Evolutionary conservation across 768 basidiomycete species (phyloP).

Genomic region (Hirschioporus abietinus): DNA sequence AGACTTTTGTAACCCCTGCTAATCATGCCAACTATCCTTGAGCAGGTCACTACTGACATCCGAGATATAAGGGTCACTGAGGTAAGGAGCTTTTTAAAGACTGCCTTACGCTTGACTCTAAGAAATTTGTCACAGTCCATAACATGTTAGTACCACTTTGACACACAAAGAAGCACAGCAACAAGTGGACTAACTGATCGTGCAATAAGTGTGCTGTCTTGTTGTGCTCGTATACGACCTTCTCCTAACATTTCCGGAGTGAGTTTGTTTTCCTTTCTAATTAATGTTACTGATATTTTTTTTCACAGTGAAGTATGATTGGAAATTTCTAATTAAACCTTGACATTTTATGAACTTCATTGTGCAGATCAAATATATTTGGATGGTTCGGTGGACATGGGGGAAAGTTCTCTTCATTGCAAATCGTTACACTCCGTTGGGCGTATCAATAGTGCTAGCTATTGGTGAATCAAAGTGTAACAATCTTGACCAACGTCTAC

Average conservation of each 20-base stretch:
- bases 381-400: not conserved
- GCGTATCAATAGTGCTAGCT: not conserved
- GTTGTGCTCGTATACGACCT: not conserved
- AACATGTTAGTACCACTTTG: not conserved
- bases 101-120: not conserved
- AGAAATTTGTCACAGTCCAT: not conserved
- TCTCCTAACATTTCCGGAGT: not conserved
- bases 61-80: not conserved
- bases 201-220: not conserved
- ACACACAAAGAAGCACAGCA: too few relatives aligned
- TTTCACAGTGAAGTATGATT: not conserved
- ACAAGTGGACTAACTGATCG: too few relatives aligned
- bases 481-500: not conserved
- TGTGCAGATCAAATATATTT: not conserved
- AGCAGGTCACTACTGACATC: not conserved
- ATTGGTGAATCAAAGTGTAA: not conserved
- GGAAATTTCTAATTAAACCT: not conserved
- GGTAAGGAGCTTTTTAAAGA: not conserved
- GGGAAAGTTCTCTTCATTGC: not conserved
- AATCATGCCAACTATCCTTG: not conserved
- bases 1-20: not conserved
- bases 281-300: not conserved
- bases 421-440: not conserved
- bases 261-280: not conserved
- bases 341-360: not conserved